A percentile compares a stretch with the other conserved stretches of the same genome.
phyloP scores from a whole-genome alignment of 2,329 filamentous ascomycete species.

The Ceratocystis cacaofunesta region DNA sequence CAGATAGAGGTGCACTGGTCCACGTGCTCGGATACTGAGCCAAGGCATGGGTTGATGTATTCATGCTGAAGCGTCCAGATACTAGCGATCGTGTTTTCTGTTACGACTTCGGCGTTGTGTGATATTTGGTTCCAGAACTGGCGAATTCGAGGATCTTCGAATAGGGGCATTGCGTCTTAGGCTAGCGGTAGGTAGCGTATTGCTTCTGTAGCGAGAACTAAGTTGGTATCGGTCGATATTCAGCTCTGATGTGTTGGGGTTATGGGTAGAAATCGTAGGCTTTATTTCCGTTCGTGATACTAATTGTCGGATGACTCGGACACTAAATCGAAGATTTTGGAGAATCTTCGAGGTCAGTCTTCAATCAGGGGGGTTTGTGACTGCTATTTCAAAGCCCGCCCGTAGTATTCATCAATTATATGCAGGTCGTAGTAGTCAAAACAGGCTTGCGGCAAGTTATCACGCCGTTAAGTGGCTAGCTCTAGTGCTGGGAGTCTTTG shows the following conservation, averaged over 20 bases:
- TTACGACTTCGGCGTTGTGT: slow-evolving; percentile 77
- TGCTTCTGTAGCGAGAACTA: neutral
- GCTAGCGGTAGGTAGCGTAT: neutral
- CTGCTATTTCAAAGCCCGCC: neutral
- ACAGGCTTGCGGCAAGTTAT: neutral
- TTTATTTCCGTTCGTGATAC: neutral
- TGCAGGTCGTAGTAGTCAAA: neutral
- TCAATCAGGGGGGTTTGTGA: neutral
- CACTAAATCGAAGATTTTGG: neutral
- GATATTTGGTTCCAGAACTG: slow-evolving; percentile 89
- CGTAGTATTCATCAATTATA: neutral
- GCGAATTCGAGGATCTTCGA: slow-evolving; percentile 74
- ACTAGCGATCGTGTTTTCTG: slow-evolving; percentile 78
- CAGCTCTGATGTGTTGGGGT: too few species aligned
- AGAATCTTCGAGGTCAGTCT: neutral
- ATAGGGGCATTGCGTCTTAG: slow-evolving; percentile 37
- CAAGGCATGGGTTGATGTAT: slow-evolving; percentile 71
- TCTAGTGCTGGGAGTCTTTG: neutral
- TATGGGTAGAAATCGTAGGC: too few species aligned
- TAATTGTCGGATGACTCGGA: neutral
- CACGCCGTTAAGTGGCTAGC: neutral
- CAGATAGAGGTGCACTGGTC: slow-evolving; percentile 60
- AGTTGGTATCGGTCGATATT: too few species aligned
- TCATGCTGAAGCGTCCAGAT: slow-evolving; percentile 80
- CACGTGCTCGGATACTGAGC: slow-evolving; percentile 49